Evolutionary conservation across 2,329 filamentous ascomycete genomes (phyloP), one percentile per base, ranked within the genome.

Genomic region (Aspergillus proliferans): DNA sequence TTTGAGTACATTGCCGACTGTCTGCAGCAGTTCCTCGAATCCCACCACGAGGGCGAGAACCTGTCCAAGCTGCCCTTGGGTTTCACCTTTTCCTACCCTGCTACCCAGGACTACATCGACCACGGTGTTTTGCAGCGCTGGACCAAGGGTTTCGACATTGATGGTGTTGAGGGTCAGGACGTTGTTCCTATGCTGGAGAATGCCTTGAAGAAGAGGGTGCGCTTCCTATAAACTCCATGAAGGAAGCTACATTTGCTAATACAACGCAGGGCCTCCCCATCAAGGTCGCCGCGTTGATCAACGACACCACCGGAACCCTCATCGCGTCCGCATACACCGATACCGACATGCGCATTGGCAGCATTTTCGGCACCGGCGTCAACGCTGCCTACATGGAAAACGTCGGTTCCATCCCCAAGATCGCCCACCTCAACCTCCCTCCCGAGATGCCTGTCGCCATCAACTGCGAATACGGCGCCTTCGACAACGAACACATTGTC

Each of bases 381-480:
- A 98, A 98, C 64, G 93, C 92, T 38, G 93, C 93, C 36, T 98
- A 98, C 76, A 95, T 98, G 87, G 93, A 98, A 72, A 74, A 94
- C 63, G 88, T 83, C 56, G 90, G 89, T 56, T 88, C 86, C 10
- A 89, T 98, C 56, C 92, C 91, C 56, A 98, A 98, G 78, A 82
- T 98, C 47, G 88, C 87, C 9, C 84, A 96, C 73, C 81, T 95
- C 78, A 93, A 94, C 63, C 81, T 97, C 34, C 87, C 90, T 45
- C 77, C 88, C 0, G 84, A 93, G 53, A 83, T 83, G 52, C 89
- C 86, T 43, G 94, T 96, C 79, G 90, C 89, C 46, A 95, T 97
- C 75, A 96, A 96, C 77, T 96, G 91, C 76, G 92, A 97, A 71
- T 96, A 91, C 81, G 92, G 92, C 57, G 91, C 92, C 30, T 96